phyloP scores from a whole-genome alignment of 345 rosid genomes.

The Linum usitatissimum region DNA sequence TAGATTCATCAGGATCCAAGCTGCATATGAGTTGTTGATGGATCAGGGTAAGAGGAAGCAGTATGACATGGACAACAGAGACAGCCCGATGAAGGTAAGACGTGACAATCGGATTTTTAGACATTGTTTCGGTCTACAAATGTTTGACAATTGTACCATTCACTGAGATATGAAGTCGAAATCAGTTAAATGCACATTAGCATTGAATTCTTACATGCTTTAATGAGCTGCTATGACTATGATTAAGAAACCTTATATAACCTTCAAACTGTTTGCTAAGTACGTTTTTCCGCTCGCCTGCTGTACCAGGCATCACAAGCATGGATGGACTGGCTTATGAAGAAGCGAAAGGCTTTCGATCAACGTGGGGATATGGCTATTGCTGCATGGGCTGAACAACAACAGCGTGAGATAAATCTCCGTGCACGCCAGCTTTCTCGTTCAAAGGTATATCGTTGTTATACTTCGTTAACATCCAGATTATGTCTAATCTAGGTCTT shows the following conservation, averaged over 20 bases:
- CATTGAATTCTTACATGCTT: too few relatives aligned
- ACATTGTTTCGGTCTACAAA: background rate
- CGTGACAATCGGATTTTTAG: background rate
- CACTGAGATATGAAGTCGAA: too few relatives aligned
- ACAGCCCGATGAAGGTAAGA: constrained; percentile 82
- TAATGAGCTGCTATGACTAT: too few relatives aligned
- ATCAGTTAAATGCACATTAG: too few relatives aligned
- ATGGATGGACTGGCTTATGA: constrained; percentile 95
- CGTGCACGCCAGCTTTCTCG: constrained; percentile 87
- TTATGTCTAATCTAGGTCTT: too few relatives aligned
- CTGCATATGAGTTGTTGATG: constrained; percentile 88
- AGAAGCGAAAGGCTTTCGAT: constrained; percentile 86
- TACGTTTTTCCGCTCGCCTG: constrained; percentile 9
- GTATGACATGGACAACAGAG: constrained; percentile 72
- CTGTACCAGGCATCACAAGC: constrained; percentile 80
- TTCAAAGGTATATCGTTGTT: constrained; percentile 43
- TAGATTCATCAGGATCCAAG: constrained; percentile 96
- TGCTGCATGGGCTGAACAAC: constrained; percentile 97
- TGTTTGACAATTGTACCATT: too few relatives aligned
- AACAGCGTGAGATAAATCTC: constrained; percentile 70
- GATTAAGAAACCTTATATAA: too few relatives aligned
- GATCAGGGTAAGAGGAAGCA: constrained; percentile 60
- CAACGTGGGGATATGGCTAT: constrained; percentile 91
- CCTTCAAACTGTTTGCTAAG: background rate
- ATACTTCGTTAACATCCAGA: too few relatives aligned